Percentiles rank a stretch among this genome's conserved stretches.
Conservation (phyloP, 306 rosid species). For the Rosa lucieae region DNA sequence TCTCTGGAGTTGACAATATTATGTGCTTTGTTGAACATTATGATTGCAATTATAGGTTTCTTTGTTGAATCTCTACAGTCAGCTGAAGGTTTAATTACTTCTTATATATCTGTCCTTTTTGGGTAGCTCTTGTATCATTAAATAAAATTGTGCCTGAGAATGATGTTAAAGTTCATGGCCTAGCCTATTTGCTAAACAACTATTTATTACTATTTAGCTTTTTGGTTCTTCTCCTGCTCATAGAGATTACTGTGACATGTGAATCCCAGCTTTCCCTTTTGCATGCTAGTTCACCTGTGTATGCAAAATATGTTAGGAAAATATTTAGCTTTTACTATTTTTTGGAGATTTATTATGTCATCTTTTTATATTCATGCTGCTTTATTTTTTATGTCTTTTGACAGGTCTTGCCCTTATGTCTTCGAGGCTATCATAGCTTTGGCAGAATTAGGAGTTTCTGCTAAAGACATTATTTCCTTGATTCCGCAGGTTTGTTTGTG, state of each 20-base stretch:
- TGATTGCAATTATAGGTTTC: background rate
- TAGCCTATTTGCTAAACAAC: background rate
- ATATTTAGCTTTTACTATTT: background rate
- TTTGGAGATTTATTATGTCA: background rate
- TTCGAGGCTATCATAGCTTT: slow-evolving; percentile 86
- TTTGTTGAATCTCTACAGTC: too few species aligned
- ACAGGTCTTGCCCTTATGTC: slow-evolving; percentile 83
- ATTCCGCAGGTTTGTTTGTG: slow-evolving; percentile 81
- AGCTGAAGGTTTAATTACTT: too few species aligned
- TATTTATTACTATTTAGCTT: background rate
- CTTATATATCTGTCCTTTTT: background rate
- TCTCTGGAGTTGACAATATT: background rate
- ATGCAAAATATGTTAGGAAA: background rate
- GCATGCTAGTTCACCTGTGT: background rate
- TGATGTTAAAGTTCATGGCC: background rate
- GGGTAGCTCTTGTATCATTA: background rate
- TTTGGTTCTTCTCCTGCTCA: background rate
- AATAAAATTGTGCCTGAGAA: background rate
- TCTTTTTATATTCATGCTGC: slow-evolving; percentile 23
- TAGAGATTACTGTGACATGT: background rate
- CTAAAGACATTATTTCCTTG: slow-evolving; percentile 82
- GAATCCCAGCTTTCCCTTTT: background rate
- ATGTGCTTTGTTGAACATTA: background rate
- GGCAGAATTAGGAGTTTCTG: slow-evolving; percentile 77
- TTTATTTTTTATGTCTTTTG: slow-evolving; percentile 29